phyloP scores from a whole-genome alignment of 2,329 filamentous ascomycete genomes.

The Botrytis sinoallii region DNA sequence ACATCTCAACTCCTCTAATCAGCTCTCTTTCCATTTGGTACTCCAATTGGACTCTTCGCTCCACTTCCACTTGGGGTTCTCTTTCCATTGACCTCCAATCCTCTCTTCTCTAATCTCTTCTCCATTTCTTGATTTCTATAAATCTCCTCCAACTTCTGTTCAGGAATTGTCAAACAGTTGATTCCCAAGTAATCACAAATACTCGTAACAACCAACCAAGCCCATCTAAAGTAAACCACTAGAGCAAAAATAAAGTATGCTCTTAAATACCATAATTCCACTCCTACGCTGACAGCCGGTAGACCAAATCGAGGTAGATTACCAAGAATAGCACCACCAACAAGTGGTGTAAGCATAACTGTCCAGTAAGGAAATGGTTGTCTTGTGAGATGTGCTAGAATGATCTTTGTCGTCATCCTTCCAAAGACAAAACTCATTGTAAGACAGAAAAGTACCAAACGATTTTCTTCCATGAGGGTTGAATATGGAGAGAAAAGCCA shows the following conservation, averaged over 20 bases:
- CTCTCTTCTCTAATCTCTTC: slow-evolving; percentile 23
- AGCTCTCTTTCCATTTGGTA: slow-evolving; percentile 30
- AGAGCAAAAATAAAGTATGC: slow-evolving; percentile 79
- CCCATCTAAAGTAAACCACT: slow-evolving; percentile 91
- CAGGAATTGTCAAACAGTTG: slow-evolving; percentile 84
- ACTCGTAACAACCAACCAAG: slow-evolving; percentile 80
- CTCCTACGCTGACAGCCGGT: slow-evolving; percentile 57
- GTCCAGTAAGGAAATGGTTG: slow-evolving; percentile 98
- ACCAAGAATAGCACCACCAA: slow-evolving; percentile 77
- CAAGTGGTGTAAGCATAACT: slow-evolving; percentile 79
- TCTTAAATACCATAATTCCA: slow-evolving; percentile 79
- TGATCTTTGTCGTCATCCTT: slow-evolving; percentile 98
- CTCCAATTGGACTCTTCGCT: slow-evolving; percentile 25
- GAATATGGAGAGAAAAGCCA: slow-evolving; percentile 94
- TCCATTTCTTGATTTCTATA: slow-evolving; percentile 24
- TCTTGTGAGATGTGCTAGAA: slow-evolving; percentile 86
- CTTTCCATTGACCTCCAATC: slow-evolving; percentile 8
- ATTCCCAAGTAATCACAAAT: slow-evolving; percentile 93
- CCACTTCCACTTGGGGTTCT: slow-evolving; percentile 29
- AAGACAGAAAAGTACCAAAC: slow-evolving; percentile 85
- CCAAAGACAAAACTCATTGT: slow-evolving; percentile 98
- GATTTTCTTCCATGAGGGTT: slow-evolving; percentile 75
- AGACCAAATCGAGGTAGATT: slow-evolving; percentile 80
- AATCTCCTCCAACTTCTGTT: slow-evolving; percentile 45
- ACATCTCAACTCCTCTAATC: slow-evolving; percentile 25